Conservation (phyloP, 805 yeast genomes). For the Soucietia sequanensis region DNA sequence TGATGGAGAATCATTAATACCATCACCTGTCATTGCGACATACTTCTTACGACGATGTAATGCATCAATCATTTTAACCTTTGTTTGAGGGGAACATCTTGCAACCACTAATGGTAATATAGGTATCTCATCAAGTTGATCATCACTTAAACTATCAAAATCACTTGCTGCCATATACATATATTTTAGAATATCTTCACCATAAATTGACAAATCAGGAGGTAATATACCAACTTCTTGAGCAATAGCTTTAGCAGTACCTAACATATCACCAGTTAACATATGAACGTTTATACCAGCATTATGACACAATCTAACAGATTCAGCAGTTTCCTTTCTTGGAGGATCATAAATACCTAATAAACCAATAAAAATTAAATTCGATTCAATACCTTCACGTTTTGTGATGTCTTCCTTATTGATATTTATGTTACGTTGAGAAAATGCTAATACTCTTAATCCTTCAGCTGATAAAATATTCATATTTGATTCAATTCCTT, state of each 20-base stretch:
- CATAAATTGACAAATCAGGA: slow-evolving; percentile 51
- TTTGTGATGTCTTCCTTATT: slow-evolving; percentile 10
- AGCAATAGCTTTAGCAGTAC: slow-evolving; percentile 35
- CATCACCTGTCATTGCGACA: slow-evolving; percentile 94
- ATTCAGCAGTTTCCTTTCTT: slow-evolving; percentile 26
- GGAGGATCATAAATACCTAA: slow-evolving; percentile 38
- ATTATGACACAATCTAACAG: slow-evolving; percentile 28
- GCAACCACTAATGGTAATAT: slow-evolving; percentile 77
- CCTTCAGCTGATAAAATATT: slow-evolving; percentile 25
- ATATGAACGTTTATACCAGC: slow-evolving; percentile 37
- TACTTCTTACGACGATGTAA: slow-evolving; percentile 44
- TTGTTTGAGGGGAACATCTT: slow-evolving; percentile 79
- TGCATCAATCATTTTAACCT: slow-evolving; percentile 79
- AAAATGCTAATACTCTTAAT: slow-evolving; percentile 32
- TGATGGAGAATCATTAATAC: slow-evolving; percentile 96
- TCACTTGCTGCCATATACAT: slow-evolving; percentile 78
- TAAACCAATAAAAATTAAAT: slow-evolving; percentile 25
- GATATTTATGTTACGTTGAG: slow-evolving; percentile 16
- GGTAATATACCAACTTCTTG: slow-evolving; percentile 37
- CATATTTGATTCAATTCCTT: slow-evolving; percentile 25
- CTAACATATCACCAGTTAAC: slow-evolving; percentile 36
- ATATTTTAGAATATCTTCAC: slow-evolving; percentile 53
- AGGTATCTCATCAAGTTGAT: slow-evolving; percentile 58
- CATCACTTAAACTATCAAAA: slow-evolving; percentile 63
- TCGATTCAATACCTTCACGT: slow-evolving; percentile 21